A percentile compares a stretch with the other conserved stretches of the same genome.
Conservation (phyloP, 345 rosid genomes). For the Fremontodendron californicum region DNA sequence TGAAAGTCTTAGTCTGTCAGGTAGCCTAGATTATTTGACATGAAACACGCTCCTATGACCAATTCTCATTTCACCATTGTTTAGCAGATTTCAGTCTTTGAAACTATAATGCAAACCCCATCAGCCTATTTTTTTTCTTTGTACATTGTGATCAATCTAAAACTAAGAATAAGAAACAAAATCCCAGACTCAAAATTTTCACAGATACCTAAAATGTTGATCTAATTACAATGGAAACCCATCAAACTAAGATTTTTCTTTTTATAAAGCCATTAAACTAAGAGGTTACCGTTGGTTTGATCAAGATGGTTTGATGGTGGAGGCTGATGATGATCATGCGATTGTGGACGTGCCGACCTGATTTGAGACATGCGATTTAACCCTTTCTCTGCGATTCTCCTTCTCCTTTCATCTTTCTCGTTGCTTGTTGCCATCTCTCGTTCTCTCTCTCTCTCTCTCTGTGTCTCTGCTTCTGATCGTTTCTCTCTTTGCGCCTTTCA, state of each 20-base stretch:
- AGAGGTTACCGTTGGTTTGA: neutral
- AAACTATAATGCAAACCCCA: neutral
- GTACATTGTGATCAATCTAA: neutral
- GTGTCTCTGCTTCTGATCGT: neutral
- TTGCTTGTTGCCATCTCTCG: neutral
- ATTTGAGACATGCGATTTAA: slow-evolving; percentile 10
- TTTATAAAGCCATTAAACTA: neutral
- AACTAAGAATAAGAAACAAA: neutral
- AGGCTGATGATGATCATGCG: neutral
- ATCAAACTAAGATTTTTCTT: neutral
- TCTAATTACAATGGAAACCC: neutral
- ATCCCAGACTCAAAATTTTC: neutral
- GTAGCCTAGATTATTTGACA: neutral
- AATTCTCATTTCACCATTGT: neutral
- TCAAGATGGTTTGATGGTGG: neutral
- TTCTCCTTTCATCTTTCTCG: slow-evolving; percentile 1
- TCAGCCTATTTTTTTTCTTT: neutral
- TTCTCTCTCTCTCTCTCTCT: neutral
- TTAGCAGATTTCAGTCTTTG: neutral
- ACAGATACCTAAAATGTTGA: neutral
- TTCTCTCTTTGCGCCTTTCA: neutral
- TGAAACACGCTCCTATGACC: neutral
- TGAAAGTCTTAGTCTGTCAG: neutral
- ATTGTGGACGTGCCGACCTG: neutral
- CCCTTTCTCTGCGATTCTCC: neutral